Conservation (phyloP, 371 early-diverging fungal genomes). For the Mucor plumbeus region DNA sequence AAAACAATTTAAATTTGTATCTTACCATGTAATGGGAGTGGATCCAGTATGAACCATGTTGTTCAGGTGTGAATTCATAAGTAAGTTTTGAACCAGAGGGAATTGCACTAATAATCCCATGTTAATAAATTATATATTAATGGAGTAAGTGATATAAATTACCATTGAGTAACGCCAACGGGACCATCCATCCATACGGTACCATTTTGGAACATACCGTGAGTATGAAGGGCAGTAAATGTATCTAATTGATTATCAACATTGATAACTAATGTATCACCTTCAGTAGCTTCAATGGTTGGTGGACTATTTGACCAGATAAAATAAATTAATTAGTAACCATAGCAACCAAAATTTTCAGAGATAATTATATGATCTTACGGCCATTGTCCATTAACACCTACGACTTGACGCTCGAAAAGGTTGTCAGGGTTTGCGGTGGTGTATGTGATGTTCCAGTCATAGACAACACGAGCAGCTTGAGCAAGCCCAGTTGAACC, state of each 20-base stretch:
- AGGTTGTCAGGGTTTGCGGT: slow-evolving; percentile 74
- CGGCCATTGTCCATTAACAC: slow-evolving; percentile 80
- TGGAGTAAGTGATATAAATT: slow-evolving; percentile 1
- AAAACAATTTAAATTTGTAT: neutral
- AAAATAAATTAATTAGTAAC: slow-evolving; percentile 24
- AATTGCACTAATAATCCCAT: slow-evolving; percentile 27
- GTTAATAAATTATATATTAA: neutral
- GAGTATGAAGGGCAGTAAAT: slow-evolving; percentile 68
- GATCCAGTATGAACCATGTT: slow-evolving; percentile 40
- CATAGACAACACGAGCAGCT: slow-evolving; percentile 63
- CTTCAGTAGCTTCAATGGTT: slow-evolving; percentile 45
- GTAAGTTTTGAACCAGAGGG: slow-evolving; percentile 57
- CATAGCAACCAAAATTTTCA: neutral
- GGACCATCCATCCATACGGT: slow-evolving; percentile 73
- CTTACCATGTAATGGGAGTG: slow-evolving; percentile 44
- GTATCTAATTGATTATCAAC: slow-evolving; percentile 60
- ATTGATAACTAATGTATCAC: slow-evolving; percentile 69
- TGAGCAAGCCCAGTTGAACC: slow-evolving; percentile 37
- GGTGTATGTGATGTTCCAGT: slow-evolving; percentile 80
- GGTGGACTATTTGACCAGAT: slow-evolving; percentile 42
- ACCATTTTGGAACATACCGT: slow-evolving; percentile 73
- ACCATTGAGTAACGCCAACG: slow-evolving; percentile 68
- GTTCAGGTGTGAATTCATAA: slow-evolving; percentile 61
- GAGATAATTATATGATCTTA: slow-evolving; percentile 43
- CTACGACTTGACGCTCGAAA: slow-evolving; percentile 69